A percentile compares a stretch with the other conserved stretches of the same genome.
These are phyloP conservation scores for Collybia sp. DNA, from an alignment of 768 basidiomycete species.

Conservation along the genomic window DNA sequence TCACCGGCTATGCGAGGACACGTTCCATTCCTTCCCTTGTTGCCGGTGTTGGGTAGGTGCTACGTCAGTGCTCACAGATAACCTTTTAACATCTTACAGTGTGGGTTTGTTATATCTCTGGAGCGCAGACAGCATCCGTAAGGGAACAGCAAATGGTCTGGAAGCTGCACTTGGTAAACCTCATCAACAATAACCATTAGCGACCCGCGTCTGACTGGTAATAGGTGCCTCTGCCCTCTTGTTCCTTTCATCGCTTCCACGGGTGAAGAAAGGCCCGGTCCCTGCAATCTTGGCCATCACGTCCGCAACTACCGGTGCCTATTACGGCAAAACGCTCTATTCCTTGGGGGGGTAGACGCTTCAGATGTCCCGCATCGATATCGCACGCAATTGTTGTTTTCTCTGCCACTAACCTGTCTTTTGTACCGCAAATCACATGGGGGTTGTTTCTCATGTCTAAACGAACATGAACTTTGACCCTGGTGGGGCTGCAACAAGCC, in stretches of 20 bases:
- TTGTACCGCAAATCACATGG: no score
- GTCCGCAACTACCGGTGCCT: slow-evolving; percentile 53
- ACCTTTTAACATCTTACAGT: slow-evolving; percentile 26
- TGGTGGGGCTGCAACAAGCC: no score
- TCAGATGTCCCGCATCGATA: slow-evolving; percentile 2
- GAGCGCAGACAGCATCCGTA: slow-evolving; percentile 73
- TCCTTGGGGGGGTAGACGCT: slow-evolving; percentile 23
- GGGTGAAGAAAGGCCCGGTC: slow-evolving; percentile 69
- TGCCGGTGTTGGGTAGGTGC: slow-evolving; percentile 69
- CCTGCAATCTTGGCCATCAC: slow-evolving; percentile 60
- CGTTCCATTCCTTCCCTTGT: slow-evolving; percentile 80
- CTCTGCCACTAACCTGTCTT: no score
- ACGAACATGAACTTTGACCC: no score
- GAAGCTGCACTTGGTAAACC: slow-evolving; percentile 73
- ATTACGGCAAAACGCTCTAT: slow-evolving; percentile 64
- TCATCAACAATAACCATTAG: neutral
- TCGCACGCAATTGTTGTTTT: no score
- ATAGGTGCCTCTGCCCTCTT: slow-evolving; percentile 77
- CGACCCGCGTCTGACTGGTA: neutral
- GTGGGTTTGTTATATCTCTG: slow-evolving; percentile 78
- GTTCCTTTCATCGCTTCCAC: slow-evolving; percentile 69
- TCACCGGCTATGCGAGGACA: slow-evolving; percentile 67
- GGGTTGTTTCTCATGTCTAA: no score
- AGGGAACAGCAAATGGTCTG: slow-evolving; percentile 67
- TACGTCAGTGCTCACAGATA: neutral